Evolutionary conservation across 177 flowering plant genomes (phyloP).

Genomic region (Vitis hybrid): DNA sequence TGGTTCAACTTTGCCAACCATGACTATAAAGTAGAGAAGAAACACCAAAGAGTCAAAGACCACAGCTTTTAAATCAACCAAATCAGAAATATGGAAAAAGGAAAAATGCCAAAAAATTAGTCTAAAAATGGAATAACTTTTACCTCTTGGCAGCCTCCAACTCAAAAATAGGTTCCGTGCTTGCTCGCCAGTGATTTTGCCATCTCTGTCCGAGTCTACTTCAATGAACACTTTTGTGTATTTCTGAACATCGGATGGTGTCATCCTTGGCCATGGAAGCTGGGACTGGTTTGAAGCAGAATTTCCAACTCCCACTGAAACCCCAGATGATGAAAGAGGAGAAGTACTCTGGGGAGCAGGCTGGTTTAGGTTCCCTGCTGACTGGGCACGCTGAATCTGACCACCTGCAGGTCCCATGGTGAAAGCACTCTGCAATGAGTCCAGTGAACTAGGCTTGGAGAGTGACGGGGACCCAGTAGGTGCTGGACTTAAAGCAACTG

Average conservation of each 20-base stretch:
- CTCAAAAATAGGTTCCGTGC: constrained; percentile 88
- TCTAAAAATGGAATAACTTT: not conserved
- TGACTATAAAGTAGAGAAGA: too few species aligned
- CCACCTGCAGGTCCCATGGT: constrained; percentile 39
- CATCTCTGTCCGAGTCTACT: constrained; percentile 94
- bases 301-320: constrained; percentile 38
- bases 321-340: constrained; percentile 39
- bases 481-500: constrained; percentile 27
- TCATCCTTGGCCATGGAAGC: constrained; percentile 85
- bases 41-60: too few species aligned
- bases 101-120: not conserved
- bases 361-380: constrained; percentile 42
- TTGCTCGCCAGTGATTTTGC: constrained; percentile 88
- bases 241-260: constrained; percentile 77
- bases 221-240: constrained; percentile 84
- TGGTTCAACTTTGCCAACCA: too few species aligned
- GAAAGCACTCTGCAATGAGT: constrained; percentile 53
- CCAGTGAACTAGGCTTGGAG: constrained; percentile 49
- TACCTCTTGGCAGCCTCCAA: constrained; percentile 97
- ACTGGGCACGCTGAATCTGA: constrained; percentile 39
- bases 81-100: not conserved
- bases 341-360: constrained; percentile 41
- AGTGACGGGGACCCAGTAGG: constrained; percentile 43
- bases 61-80: not conserved
- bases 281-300: constrained; percentile 54